Evolutionary conservation across 345 rosid species (phyloP), one percentile per base, ranked within the genome.

Genomic region (Camelina laxa): DNA sequence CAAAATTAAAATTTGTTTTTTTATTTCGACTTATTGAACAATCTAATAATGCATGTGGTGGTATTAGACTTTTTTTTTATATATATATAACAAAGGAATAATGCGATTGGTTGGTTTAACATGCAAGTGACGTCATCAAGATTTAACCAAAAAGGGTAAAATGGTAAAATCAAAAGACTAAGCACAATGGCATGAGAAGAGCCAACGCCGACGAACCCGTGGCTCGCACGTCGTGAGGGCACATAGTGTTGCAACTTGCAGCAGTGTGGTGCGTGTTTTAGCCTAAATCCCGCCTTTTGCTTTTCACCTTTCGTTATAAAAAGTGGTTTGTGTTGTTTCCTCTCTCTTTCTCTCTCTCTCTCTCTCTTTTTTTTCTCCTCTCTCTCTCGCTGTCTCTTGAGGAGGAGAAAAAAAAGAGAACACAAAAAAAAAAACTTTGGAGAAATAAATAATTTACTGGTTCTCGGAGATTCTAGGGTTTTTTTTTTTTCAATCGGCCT

Each of bases 231-330:
- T 72, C 42, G 76, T 42, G 64, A 3, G 47, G 47, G 44, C 69
- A 50, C 22, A n/a, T 67, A 30, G 16, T 13, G 16, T 10, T 9
- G 44, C 11, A 39, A 3, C 3, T 4, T 7, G 38, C 9, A 16
- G 38, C 31, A 3, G 24, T 0, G 10, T 7, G 53, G 13, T 9
- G 48, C 75, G 80, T 65, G 76, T 65, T 31, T 60, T 63, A 20
- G 55, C 55, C 55, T 54, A 67, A 39, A 69, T 73, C 81, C 81
- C 81, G 81, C 81, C 81, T 73, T 79, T 79, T 67, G 74, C 78
- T 79, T 44, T 73, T 68, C 20, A 73, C 78, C 81, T 9, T 60
- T 20, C 71, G 17, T 72, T 73, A 72, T 66, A 70, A 24, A 59
- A 51, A 64, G 31, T 10, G 10, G 15, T 27, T 27, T 27, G 30